Percentiles rank a stretch among this genome's conserved stretches.
phyloP scores from a whole-genome alignment of 75 land plant genomes.

The Picea sitchensis region DNA sequence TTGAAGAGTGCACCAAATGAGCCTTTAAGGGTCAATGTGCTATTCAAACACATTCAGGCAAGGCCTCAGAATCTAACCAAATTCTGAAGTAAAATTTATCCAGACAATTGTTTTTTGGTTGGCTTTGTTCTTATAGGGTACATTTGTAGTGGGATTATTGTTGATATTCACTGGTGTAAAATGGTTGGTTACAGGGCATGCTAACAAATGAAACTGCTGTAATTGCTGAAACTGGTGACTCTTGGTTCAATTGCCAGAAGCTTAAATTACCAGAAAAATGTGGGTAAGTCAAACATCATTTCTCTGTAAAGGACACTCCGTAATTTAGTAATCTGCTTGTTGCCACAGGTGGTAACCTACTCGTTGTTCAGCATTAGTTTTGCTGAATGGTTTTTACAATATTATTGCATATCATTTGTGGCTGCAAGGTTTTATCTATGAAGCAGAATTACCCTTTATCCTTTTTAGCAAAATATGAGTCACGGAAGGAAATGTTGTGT shows the following conservation, averaged over 20 bases:
- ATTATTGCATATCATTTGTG: no score
- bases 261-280: conserved; percentile 53
- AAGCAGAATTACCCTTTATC: no score
- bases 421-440: no score
- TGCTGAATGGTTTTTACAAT: no score
- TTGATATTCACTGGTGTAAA: neutral
- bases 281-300: conserved; percentile 21
- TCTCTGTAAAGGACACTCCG: no score
- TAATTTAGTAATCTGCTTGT: no score
- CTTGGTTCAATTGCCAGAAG: conserved; percentile 96
- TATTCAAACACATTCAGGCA: conserved; percentile 62
- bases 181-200: conserved; percentile 38
- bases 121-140: neutral
- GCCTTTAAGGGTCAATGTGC: conserved; percentile 49
- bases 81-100: no score
- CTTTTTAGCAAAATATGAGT: no score
- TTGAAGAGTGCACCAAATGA: conserved; percentile 30
- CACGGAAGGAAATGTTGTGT: no score
- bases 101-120: neutral
- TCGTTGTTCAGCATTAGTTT: no score
- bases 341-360: no score
- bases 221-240: conserved; percentile 91
- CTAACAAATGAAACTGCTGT: conserved; percentile 56
- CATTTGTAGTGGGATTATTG: neutral
- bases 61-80: neutral